Base-by-base conservation (phyloP, 331 rosid genomes). In the Prunus yedoensis region DNA sequence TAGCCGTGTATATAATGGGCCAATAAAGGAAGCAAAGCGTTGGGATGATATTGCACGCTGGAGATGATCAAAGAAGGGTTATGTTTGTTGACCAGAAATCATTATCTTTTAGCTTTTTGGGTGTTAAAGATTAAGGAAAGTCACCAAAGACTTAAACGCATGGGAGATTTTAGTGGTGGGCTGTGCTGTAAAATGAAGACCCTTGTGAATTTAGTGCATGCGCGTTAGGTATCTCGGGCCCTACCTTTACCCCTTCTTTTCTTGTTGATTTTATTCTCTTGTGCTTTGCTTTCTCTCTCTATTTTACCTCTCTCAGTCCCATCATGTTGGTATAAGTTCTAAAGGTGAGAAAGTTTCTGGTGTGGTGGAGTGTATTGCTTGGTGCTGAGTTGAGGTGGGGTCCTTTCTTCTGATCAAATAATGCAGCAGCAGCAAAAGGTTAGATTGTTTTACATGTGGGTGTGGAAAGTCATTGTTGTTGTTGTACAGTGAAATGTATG, bases 71-170 rank as follows among this genome's bases (percentile, higher is more conserved):
- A 80, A 68, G 60, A 46, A 54, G 58, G 57, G 70, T 70, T 75
- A 68, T 71, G 68, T 71, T 77, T 86, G 89, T 87, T 89, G 88
- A 80, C 91, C 80, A 74, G 85, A 53, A 74, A 82, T 82, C 70
- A 73, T 79, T 73, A 76, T 69, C 80, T 73, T 68, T 76, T 74
- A 69, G 77, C 85, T 81, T 85, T 85, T 79, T 53, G 74, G 84
- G 71, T 74, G 76, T 80, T 82, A 85, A 85, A 79, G 82, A 58
- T 75, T 51, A 76, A 46, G 61, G 68, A 74, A 81, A 68, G 88
- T 78, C 83, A 66, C 77, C 78, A 68, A 80, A 83, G 69, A 41
- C 76, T 70, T 82, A 80, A 73, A 79, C 86, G 89, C 89, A 69
- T 82, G 89, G 82, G 83, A 65, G 57, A 64, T 73, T 78, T 67